Conservation (phyloP, 768 basidiomycete genomes). For the Russula lepida region DNA sequence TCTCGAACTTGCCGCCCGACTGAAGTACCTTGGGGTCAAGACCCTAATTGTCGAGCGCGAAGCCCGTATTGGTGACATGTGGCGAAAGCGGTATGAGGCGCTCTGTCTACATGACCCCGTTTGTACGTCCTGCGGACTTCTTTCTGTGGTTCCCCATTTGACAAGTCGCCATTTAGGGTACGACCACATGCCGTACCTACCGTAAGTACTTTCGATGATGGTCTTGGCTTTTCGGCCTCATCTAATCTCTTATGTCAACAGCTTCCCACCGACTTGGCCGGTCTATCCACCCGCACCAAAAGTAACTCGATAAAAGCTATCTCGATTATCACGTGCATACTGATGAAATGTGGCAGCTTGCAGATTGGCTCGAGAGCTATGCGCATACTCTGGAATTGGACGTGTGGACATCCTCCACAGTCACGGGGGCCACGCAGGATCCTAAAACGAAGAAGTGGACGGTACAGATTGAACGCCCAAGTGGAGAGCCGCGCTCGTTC, state of each 20-base stretch:
- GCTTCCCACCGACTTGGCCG: conserved; percentile 31
- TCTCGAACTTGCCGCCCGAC: conserved; percentile 46
- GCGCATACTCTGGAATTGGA: conserved; percentile 53
- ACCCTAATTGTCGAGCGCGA: conserved; percentile 57
- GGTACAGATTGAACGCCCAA: conserved; percentile 12
- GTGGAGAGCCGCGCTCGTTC: conserved; percentile 7
- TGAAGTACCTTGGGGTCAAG: conserved; percentile 43
- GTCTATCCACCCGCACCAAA: conserved; percentile 28
- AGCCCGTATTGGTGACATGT: conserved; percentile 51
- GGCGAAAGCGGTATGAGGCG: conserved; percentile 59
- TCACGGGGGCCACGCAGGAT: conserved; percentile 16
- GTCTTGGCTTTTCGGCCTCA: too few relatives aligned
- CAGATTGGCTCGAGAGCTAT: conserved; percentile 61
- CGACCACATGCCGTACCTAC: conserved; percentile 45
- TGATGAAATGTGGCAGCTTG: conserved; percentile 34
- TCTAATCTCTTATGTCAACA: too few relatives aligned
- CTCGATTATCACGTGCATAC: neutral
- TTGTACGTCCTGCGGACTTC: conserved; percentile 35
- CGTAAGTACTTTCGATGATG: conserved; percentile 21
- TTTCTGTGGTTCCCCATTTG: conserved; percentile 1
- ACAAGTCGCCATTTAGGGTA: conserved; percentile 33
- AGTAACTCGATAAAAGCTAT: neutral
- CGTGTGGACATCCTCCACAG: conserved; percentile 44
- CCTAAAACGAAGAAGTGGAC: conserved; percentile 21
- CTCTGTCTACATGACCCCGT: conserved; percentile 60